Conservation (phyloP, 2,329 filamentous ascomycete species). For the Daldinia eschscholtzii region DNA sequence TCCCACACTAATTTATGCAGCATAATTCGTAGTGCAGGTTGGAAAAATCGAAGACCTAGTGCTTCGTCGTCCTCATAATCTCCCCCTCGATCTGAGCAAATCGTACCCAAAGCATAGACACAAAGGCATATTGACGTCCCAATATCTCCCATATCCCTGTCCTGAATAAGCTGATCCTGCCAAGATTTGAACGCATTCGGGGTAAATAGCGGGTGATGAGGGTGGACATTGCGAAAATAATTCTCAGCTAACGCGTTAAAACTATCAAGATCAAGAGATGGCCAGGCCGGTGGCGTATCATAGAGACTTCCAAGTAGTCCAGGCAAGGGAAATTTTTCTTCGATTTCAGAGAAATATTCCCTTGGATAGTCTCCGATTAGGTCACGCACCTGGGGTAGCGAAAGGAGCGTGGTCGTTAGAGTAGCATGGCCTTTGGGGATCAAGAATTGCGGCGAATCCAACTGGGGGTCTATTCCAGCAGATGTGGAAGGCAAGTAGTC, state of each 20-base stretch:
- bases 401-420: constrained; percentile 52
- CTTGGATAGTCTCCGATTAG: constrained; percentile 52
- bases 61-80: constrained; percentile 46
- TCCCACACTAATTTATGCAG: constrained; percentile 52
- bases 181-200: constrained; percentile 48
- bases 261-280: constrained; percentile 46
- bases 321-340: constrained; percentile 52
- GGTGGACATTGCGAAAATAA: constrained; percentile 55
- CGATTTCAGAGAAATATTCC: constrained; percentile 54
- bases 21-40: constrained; percentile 54
- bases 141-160: constrained; percentile 47
- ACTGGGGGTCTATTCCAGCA: constrained; percentile 41
- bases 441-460: constrained; percentile 54
- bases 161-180: constrained; percentile 48
- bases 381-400: constrained; percentile 53
- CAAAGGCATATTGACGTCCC: constrained; percentile 54
- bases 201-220: constrained; percentile 55
- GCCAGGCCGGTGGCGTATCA: constrained; percentile 46
- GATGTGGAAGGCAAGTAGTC: constrained; percentile 45
- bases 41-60: constrained; percentile 53
- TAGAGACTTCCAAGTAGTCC: constrained; percentile 49
- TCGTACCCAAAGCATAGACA: constrained; percentile 54
- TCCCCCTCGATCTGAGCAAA: constrained; percentile 41
- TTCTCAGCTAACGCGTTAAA: constrained; percentile 49
- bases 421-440: constrained; percentile 55